Conservation (phyloP, 108 stramenopile genomes). For the Conticribra weissflogii region DNA sequence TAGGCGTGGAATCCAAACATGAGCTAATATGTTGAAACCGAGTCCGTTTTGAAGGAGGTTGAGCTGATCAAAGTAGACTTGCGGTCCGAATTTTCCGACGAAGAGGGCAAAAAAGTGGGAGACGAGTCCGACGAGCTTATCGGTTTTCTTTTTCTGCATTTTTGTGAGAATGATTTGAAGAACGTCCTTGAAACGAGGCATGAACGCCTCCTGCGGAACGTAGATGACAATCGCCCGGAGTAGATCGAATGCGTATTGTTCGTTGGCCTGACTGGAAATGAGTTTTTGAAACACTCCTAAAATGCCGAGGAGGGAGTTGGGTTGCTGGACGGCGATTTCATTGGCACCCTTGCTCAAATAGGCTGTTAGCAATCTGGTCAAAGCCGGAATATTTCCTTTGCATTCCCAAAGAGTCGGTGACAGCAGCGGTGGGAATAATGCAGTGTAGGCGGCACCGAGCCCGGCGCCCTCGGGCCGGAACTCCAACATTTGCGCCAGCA, state of each 20-base stretch:
- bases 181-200: slow-evolving; percentile 59
- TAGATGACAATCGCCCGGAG: slow-evolving; percentile 67
- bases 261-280: slow-evolving; percentile 70
- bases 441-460: slow-evolving; percentile 79
- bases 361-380: slow-evolving; percentile 85
- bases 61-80: slow-evolving; percentile 51
- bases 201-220: slow-evolving; percentile 60
- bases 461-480: slow-evolving; percentile 73
- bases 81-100: slow-evolving; percentile 69
- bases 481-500: slow-evolving; percentile 94
- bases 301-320: slow-evolving; percentile 40
- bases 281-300: slow-evolving; percentile 93
- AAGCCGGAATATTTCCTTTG: slow-evolving; percentile 94
- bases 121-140: slow-evolving; percentile 51
- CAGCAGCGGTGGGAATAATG: slow-evolving; percentile 86
- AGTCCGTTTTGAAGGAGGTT: slow-evolving; percentile 70
- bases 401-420: slow-evolving; percentile 90
- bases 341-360: slow-evolving; percentile 82
- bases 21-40: slow-evolving; percentile 56
- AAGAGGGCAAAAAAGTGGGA: slow-evolving; percentile 77
- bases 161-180: slow-evolving; percentile 73
- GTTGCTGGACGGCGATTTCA: slow-evolving; percentile 63
- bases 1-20: slow-evolving; percentile 77
- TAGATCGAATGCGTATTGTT: slow-evolving; percentile 79
- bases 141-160: slow-evolving; percentile 66